Evolutionary conservation across 73 alveolate species (phyloP).

Genomic region (Tetrahymena elliotti): DNA sequence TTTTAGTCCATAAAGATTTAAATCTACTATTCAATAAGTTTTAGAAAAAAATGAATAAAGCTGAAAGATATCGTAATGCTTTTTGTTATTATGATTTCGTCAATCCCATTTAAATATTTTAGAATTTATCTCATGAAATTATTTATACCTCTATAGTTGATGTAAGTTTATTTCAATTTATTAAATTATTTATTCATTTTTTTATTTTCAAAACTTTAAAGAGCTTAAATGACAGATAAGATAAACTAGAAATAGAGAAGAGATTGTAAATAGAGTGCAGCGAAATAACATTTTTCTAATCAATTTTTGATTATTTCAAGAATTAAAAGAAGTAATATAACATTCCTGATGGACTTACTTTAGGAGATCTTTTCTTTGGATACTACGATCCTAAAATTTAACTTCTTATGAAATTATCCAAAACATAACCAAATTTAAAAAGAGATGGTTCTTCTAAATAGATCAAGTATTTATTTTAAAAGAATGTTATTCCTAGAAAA

Average conservation of each 20-base stretch:
- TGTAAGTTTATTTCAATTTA: not conserved
- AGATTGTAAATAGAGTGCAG: not conserved
- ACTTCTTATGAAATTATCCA: not conserved
- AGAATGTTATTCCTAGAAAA: not conserved
- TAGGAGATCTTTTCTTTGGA: not conserved
- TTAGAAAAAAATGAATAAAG: not conserved
- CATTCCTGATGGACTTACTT: not conserved
- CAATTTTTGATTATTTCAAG: not conserved
- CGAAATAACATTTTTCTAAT: not conserved
- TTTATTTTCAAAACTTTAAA: not conserved
- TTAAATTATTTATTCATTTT: not conserved
- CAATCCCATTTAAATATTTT: not conserved
- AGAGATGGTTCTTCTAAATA: not conserved
- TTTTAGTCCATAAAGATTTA: not conserved
- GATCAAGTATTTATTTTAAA: not conserved
- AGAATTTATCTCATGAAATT: not conserved
- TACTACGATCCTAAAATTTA: not conserved
- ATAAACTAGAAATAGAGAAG: not conserved
- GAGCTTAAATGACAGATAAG: not conserved
- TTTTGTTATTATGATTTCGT: not conserved
- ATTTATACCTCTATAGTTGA: not conserved
- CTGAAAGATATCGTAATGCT: not conserved
- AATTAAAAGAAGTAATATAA: not conserved
- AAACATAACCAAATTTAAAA: not conserved
- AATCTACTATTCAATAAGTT: not conserved